These are phyloP conservation scores for Pyricularia grisea DNA, from an alignment of 2,329 filamentous ascomycete genomes.

Conservation along the genomic window DNA sequence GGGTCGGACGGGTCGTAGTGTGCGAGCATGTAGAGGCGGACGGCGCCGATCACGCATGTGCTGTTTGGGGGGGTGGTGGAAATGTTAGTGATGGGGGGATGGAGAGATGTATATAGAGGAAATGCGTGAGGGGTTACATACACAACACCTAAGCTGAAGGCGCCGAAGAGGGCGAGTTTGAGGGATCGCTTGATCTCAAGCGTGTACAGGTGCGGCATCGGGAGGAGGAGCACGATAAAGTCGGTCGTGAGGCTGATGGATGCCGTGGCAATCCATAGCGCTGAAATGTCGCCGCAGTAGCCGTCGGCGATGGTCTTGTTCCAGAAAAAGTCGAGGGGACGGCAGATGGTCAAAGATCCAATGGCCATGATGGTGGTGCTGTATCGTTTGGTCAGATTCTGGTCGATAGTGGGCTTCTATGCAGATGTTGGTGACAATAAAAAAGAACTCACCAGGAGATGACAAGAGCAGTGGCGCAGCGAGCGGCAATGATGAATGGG, in stretches of 20 bases:
- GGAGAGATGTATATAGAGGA: too few relatives aligned
- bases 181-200: not conserved
- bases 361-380: not conserved
- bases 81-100: not conserved
- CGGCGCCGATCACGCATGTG: not conserved
- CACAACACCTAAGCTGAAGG: not conserved
- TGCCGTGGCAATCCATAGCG: not conserved
- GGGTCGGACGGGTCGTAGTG: not conserved
- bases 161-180: not conserved
- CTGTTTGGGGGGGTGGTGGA: not conserved
- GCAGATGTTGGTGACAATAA: not conserved
- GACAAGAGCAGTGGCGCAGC: not conserved
- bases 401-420: too few relatives aligned
- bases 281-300: not conserved
- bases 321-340: not conserved
- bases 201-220: not conserved
- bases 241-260: not conserved
- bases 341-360: not conserved
- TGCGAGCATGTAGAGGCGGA: not conserved
- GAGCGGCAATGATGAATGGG: not conserved
- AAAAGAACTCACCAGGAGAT: not conserved
- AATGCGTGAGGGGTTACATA: not conserved
- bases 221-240: not conserved
- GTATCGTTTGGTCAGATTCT: not conserved
- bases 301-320: not conserved